phyloP scores from a whole-genome alignment of 768 basidiomycete species.

The Austroboletus eburneus region DNA sequence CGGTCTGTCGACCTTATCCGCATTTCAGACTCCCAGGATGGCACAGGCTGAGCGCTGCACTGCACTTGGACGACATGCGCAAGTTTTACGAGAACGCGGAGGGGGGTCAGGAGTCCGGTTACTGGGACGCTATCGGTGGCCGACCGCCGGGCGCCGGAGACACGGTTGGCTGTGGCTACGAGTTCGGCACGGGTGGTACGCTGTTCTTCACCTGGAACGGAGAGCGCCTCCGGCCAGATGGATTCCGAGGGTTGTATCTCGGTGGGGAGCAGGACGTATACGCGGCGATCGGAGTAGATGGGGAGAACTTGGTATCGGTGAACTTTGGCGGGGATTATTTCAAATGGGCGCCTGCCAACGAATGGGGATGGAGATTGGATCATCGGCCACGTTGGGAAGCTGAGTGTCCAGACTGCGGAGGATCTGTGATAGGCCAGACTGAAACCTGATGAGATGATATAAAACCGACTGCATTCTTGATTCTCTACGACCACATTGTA shows the following conservation, averaged over 20 bases:
- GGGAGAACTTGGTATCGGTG: conserved; percentile 47
- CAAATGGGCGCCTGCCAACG: conserved; percentile 59
- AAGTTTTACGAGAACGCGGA: conserved; percentile 70
- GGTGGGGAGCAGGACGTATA: conserved; percentile 52
- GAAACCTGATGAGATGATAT: conserved; percentile 1
- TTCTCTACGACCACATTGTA: not conserved
- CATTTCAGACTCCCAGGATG: conserved; percentile 65
- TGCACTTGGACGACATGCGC: conserved; percentile 67
- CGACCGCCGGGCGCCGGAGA: conserved; percentile 41
- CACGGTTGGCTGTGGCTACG: conserved; percentile 61
- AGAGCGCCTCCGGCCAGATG: conserved; percentile 42
- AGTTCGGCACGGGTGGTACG: conserved; percentile 41
- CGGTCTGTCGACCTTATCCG: conserved; percentile 62
- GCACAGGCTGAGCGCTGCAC: conserved; percentile 61
- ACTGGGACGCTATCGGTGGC: conserved; percentile 26
- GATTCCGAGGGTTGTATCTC: conserved; percentile 57
- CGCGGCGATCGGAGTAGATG: conserved; percentile 59
- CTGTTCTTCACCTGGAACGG: conserved; percentile 70
- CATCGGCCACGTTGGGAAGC: conserved; percentile 54
- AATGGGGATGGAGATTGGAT: conserved; percentile 63
- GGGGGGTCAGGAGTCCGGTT: conserved; percentile 53
- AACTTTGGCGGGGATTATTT: conserved; percentile 65
- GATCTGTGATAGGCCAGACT: conserved; percentile 38
- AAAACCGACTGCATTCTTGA: not conserved
- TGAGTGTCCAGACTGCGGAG: conserved; percentile 33